phyloP scores from a whole-genome alignment of 495 filamentous ascomycete genomes.

The Aspergillus biplanus region DNA sequence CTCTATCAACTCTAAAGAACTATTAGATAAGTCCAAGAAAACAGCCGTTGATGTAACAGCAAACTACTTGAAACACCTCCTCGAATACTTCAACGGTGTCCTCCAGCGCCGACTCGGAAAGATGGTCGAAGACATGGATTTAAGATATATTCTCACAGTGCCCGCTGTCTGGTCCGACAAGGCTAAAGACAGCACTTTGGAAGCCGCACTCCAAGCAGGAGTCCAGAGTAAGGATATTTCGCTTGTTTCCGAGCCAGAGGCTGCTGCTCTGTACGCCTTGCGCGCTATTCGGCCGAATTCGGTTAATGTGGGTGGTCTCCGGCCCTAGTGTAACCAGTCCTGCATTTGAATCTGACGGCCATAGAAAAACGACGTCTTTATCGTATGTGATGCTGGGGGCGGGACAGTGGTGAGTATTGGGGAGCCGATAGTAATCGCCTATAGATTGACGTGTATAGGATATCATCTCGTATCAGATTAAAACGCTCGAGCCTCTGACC shows the following conservation, averaged over 20 bases:
- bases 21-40: constrained; percentile 10
- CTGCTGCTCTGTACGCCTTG: constrained; percentile 59
- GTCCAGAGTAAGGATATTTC: constrained; percentile 42
- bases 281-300: constrained; percentile 33
- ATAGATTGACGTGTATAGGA: constrained; percentile 36
- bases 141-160: constrained; percentile 53
- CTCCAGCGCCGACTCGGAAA: constrained; percentile 38
- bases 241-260: constrained; percentile 65
- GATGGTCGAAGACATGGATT: constrained; percentile 15
- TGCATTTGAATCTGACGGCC: background rate
- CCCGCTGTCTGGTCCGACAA: constrained; percentile 59
- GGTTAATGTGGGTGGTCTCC: constrained; percentile 14
- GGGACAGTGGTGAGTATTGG: constrained; percentile 58
- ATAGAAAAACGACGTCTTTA: constrained; percentile 47
- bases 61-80: constrained; percentile 49
- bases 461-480: constrained; percentile 43
- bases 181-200: constrained; percentile 50
- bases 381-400: constrained; percentile 62
- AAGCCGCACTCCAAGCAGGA: constrained; percentile 52
- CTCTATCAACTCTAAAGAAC: constrained; percentile 6
- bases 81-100: constrained; percentile 34
- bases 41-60: constrained; percentile 21
- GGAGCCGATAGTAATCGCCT: no score
- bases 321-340: background rate
- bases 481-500: constrained; percentile 16